These are phyloP conservation scores for Pseudogymnoascus sp. DNA, from an alignment of 2,329 filamentous ascomycete species.

Conservation along the genomic window DNA sequence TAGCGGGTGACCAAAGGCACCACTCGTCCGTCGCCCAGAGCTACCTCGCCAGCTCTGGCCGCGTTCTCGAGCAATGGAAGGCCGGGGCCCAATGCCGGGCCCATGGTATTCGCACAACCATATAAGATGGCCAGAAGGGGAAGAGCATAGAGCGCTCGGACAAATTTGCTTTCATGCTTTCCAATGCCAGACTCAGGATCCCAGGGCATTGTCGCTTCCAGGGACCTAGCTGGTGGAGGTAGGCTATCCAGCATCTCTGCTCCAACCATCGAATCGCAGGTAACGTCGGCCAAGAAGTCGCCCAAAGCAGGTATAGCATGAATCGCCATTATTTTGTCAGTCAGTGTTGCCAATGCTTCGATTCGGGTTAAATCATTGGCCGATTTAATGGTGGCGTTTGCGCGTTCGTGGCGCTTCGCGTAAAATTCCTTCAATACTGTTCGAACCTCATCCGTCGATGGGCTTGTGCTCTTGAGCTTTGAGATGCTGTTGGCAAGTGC, in stretches of 20 bases:
- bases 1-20: conserved; percentile 17
- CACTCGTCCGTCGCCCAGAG: conserved; percentile 8
- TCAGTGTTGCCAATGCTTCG: conserved; percentile 19
- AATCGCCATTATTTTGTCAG: conserved; percentile 20
- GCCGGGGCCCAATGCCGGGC: conserved; percentile 14
- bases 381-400: conserved; percentile 19
- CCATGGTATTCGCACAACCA: background rate
- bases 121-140: conserved; percentile 18
- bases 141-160: conserved; percentile 23
- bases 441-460: conserved; percentile 9
- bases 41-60: conserved; percentile 10
- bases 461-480: conserved; percentile 4
- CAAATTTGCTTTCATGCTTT: conserved; percentile 25
- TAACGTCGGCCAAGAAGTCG: conserved; percentile 21
- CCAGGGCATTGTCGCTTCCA: conserved; percentile 27
- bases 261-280: conserved; percentile 21
- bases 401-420: conserved; percentile 20
- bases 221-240: conserved; percentile 23
- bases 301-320: conserved; percentile 20
- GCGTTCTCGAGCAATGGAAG: conserved; percentile 20
- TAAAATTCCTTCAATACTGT: conserved; percentile 17
- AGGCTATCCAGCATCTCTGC: conserved; percentile 28
- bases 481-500: conserved; percentile 27
- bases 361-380: conserved; percentile 24
- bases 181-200: conserved; percentile 26